Evolutionary conservation across 2,329 filamentous ascomycete species (phyloP), one percentile per base, ranked within the genome.

Genomic region (Tolypocladium sp.): DNA sequence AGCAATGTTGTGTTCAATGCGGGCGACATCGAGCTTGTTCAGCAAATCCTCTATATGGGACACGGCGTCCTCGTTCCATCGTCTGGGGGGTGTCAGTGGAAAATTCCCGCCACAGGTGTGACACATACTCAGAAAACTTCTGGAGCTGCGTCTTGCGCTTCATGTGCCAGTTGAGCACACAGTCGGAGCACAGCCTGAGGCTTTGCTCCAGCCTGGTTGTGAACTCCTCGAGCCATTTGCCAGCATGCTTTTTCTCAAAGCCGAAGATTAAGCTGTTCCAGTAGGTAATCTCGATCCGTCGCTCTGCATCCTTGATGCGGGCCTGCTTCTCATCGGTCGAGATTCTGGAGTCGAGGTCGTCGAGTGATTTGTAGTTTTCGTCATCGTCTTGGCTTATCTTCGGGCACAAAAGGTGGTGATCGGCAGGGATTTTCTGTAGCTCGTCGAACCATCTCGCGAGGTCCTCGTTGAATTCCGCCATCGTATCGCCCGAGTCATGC

Each of bases 151-250:
- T 75, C 61, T 82, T 82, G 62, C 89, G 86, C 37, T 81, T 82
- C 68, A 84, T 85, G 71, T 92, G 89, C 82, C 90, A 92, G 65
- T 86, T 86, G 62, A 85, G 80, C 57, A 90, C 86, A 69, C 89
- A 92, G 57, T 82, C 79, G 57, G 90, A 83, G 71, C 89, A 92
- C 59, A 74, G 78, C 59, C 78, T 82, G 30, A 92, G 77, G 44
- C 82, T 81, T 13, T 75, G 70, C 62, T 87, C 82, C 25, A 89
- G 76, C 25, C 81, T 79, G 6, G 73, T 67, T 57, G 77, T 80
- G 66, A 90, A 88, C 63, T 83, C 81, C 17, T 79, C 75, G 49
- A 86, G 77, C 73, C 87, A 82, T 60, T 80, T 77, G 35, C 82
- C 82, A 3, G 83, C 82, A 56, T 83, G 79, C 55, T 85, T 82